A percentile compares a stretch with the other conserved stretches of the same genome.
Conservation (phyloP, 1,139 yeast species). For the Hyphopichia burtonii region DNA sequence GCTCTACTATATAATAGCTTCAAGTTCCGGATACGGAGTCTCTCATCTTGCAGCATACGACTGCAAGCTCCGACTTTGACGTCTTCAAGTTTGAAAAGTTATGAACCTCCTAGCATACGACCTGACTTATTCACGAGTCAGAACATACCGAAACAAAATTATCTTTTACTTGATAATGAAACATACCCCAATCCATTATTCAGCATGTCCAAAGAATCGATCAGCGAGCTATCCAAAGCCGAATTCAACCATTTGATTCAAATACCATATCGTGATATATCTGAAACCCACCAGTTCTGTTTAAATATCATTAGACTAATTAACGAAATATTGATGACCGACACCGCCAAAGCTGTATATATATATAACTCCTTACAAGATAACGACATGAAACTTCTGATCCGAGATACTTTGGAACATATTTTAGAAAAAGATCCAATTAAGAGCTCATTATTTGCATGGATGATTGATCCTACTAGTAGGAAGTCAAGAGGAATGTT, state of each 20-base stretch:
- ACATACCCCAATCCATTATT: constrained; percentile 36
- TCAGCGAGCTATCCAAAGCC: constrained; percentile 17
- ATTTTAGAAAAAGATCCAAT: constrained; percentile 19
- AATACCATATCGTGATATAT: constrained; percentile 22
- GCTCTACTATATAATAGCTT: neutral
- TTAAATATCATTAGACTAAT: constrained; percentile 28
- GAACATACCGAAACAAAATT: neutral
- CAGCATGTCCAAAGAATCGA: constrained; percentile 24
- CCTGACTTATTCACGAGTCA: constrained; percentile 8
- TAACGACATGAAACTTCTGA: constrained; percentile 11
- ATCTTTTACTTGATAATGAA: constrained; percentile 14
- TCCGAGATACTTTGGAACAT: constrained; percentile 12
- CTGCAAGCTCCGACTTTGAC: neutral
- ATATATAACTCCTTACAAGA: constrained; percentile 17
- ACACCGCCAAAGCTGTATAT: constrained; percentile 23
- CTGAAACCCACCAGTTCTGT: constrained; percentile 32
- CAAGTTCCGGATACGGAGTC: constrained; percentile 2
- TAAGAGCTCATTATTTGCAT: constrained; percentile 28
- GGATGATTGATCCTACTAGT: constrained; percentile 22
- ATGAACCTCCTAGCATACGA: constrained; percentile 3
- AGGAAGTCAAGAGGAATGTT: neutral
- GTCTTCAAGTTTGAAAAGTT: neutral
- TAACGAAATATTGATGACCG: constrained; percentile 24
- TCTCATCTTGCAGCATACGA: neutral
- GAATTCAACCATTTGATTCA: constrained; percentile 25